Evolutionary conservation across 768 basidiomycete genomes (phyloP).

Genomic region (Holtermannia corniformis): DNA sequence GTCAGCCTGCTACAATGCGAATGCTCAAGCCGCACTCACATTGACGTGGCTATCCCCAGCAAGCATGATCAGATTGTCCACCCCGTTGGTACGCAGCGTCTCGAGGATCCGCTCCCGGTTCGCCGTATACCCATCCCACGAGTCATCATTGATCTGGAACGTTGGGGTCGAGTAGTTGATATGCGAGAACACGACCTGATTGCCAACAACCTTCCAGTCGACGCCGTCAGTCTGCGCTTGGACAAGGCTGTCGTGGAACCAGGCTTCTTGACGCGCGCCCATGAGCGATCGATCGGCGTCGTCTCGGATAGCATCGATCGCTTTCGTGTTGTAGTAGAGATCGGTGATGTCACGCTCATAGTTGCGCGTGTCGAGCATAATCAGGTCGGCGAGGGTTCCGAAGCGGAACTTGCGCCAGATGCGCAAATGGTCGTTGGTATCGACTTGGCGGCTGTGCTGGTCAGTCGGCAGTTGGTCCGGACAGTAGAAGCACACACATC

Average conservation of each 20-base stretch:
- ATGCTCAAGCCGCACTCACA: constrained; percentile 1
- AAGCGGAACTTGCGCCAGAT: constrained; percentile 60
- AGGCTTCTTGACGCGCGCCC: constrained; percentile 52
- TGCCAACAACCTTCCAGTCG: constrained; percentile 52
- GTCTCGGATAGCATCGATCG: constrained; percentile 46
- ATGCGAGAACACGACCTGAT: constrained; percentile 53
- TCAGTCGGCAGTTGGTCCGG: background rate
- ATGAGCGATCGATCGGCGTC: constrained; percentile 49
- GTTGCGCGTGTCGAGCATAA: constrained; percentile 56
- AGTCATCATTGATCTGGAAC: constrained; percentile 41
- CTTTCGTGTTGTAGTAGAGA: constrained; percentile 50
- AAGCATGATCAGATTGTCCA: constrained; percentile 52
- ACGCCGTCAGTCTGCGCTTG: constrained; percentile 48
- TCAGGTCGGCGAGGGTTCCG: constrained; percentile 54
- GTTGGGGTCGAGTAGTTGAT: constrained; percentile 41
- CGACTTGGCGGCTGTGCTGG: constrained; percentile 47
- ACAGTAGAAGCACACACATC: constrained; percentile 31
- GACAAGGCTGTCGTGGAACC: constrained; percentile 49
- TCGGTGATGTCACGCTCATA: constrained; percentile 56
- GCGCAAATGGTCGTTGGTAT: constrained; percentile 50
- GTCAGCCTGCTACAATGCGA: constrained; percentile 2
- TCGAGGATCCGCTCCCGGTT: constrained; percentile 50
- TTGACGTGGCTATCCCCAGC: constrained; percentile 53
- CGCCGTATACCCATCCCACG: constrained; percentile 55
- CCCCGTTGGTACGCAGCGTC: constrained; percentile 48